Base-by-base conservation (phyloP, 352 stramenopile species). In the Phytophthora pini region DNA sequence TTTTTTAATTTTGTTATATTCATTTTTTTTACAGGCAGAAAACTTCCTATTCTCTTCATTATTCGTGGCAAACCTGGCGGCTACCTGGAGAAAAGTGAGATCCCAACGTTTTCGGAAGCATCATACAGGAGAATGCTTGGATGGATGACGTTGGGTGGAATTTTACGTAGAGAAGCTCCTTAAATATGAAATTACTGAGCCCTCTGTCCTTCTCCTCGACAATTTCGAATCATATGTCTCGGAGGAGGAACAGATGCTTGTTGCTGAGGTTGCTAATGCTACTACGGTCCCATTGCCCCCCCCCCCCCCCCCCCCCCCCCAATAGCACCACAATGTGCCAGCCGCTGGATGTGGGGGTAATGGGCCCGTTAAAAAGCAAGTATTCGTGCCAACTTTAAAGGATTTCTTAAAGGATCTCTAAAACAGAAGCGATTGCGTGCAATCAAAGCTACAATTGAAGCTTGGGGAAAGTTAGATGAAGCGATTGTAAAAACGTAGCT, bases 261-360 rank as follows among this genome's bases (percentile, higher is more conserved):
- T 55, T 40, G 45, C 45, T 20, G 55, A 62, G 17, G 55, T 47
- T 5, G 36, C 44, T 2, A 38, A 54, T 20, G 55, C 45, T 48
- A 22, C 34, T 5, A 1, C 24, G 31, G 13, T 44, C 34, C 55
- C 43, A 31, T 17, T 55, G 5, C 52, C n/a, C n/a, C n/a, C n/a
- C n/a, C n/a, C n/a, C n/a, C n/a, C n/a, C n/a, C n/a, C n/a, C n/a
- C n/a, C n/a, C n/a, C n/a, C n/a, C n/a, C 57, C 7, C 7, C 65
- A 68, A 64, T 41, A 63, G 38, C 11, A 68, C 57, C 0, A 15
- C 57, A 9, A 32, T 55, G 2, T 72, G 64, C 27, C 46, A 73
- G 20, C 45, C 58, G 31, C 43, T 66, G 24, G 63, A 67, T 46
- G 62, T 71, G 7, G 54, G 49, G 11, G 62, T 65, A 46, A 58